phyloP scores from a whole-genome alignment of 1,139 yeast species.

The Lodderomyces elongisporus region DNA sequence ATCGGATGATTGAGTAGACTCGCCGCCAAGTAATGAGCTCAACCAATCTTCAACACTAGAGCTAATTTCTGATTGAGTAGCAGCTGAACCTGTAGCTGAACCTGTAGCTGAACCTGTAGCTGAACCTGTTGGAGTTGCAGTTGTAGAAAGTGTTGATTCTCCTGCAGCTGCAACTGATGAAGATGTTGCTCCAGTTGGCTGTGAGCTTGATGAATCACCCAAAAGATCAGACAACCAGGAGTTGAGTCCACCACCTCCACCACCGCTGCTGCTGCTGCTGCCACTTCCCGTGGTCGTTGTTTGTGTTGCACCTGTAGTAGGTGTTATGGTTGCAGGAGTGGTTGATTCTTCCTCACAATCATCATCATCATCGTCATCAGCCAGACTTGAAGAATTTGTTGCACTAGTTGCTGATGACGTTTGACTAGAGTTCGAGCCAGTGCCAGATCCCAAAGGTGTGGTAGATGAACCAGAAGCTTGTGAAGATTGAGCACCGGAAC shows the following conservation, averaged over 20 bases:
- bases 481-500: too few relatives aligned
- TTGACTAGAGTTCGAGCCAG: too few relatives aligned
- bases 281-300: too few relatives aligned
- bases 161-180: too few relatives aligned
- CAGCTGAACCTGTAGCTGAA: too few relatives aligned
- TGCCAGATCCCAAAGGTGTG: neutral
- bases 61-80: neutral
- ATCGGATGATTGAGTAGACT: neutral
- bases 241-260: conserved; percentile 2
- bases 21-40: conserved; percentile 2
- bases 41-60: neutral
- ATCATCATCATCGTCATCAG: conserved; percentile 2
- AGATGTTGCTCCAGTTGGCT: too few relatives aligned
- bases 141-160: neutral
- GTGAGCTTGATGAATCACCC: too few relatives aligned
- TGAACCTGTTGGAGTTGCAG: conserved; percentile 1
- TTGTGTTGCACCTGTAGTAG: neutral
- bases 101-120: too few relatives aligned
- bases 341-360: conserved; percentile 6
- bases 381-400: conserved; percentile 8
- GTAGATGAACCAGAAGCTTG: neutral
- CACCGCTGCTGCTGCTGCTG: too few relatives aligned
- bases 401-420: conserved; percentile 1
- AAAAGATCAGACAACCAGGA: conserved; percentile 1
- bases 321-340: conserved; percentile 5